Evolutionary conservation across 495 filamentous ascomycete species (phyloP), one percentile per base, ranked within the genome.

Genomic region (Hypomontagnella monticulosa): DNA sequence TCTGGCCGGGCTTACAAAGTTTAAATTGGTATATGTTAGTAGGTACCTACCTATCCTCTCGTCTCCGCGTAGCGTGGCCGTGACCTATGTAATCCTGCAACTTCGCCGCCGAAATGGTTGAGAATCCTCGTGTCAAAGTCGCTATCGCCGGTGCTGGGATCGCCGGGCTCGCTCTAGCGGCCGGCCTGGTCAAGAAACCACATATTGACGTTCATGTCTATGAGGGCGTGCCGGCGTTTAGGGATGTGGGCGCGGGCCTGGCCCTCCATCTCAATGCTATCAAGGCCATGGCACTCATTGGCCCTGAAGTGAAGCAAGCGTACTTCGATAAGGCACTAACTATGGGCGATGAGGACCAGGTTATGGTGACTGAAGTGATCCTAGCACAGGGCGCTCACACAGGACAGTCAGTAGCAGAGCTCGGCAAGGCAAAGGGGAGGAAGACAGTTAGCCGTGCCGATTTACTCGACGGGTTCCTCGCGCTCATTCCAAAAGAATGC

Each of bases 111-210:
- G 20, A 46, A 1, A 71, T 71, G 63, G 32, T n/a, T 27, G 40
- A 60, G 6, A 15, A 51, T 19, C 12, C 46, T 19, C 56, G 49
- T 6, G 66, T 78, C 33, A 56, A 66, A 36, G 62, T 78, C 47
- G 76, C 75, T 23, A 77, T 79, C 36, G 64, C 71, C 11, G 75
- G 76, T 44, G 76, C 71, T 14, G 75, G 76, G 36, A 78, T 79
- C 47, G 66, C 69, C 16, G 76, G 76, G 8, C 57, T 75, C 10
- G 64, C 75, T 34, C 75, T 79, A 5, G 76, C 75, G 11, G 74
- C 70, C 0, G 75, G 70, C 49, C 60, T 79, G 3, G 38, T 46
- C 2, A 75, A 76, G 34, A 67, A 74, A 23, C 43, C 53, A 4
- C 71, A 79, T 56, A 62, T 78, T 19, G 56, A 68, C 33, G 58